Conservation (phyloP, 257 asterid genomes). For the Scutellaria barbata region DNA sequence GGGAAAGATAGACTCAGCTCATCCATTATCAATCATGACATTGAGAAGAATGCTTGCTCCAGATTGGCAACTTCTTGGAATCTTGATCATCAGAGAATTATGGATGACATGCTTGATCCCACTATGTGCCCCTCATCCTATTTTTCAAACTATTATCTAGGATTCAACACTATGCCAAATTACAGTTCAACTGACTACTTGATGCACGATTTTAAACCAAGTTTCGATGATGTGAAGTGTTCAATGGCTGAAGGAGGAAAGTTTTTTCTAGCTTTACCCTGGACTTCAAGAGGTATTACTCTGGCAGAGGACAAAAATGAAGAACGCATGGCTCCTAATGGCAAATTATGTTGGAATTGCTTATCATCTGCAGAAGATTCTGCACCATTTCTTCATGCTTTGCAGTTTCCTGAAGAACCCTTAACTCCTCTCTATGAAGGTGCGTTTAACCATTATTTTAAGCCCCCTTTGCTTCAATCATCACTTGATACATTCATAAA, state of each 20-base stretch:
- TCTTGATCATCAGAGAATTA: constrained; percentile 38
- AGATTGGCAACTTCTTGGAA: constrained; percentile 42
- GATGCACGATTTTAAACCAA: constrained; percentile 39
- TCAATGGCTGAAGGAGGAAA: constrained; percentile 38
- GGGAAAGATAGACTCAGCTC: constrained; percentile 38
- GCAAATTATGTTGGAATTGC: constrained; percentile 44
- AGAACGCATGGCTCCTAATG: constrained; percentile 28
- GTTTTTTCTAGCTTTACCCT: constrained; percentile 45
- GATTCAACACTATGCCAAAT: constrained; percentile 37
- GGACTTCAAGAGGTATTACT: constrained; percentile 37
- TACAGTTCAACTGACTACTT: constrained; percentile 32
- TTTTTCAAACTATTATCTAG: constrained; percentile 34
- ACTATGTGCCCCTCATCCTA: constrained; percentile 40
- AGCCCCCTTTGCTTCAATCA: constrained; percentile 39
- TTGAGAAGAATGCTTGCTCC: constrained; percentile 31
- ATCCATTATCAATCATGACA: constrained; percentile 24
- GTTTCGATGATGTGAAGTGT: constrained; percentile 39
- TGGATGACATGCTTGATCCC: constrained; percentile 37
- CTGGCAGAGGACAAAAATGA: constrained; percentile 40
- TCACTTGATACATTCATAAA: constrained; percentile 41
- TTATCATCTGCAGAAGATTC: constrained; percentile 38
- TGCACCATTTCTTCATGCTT: constrained; percentile 35
- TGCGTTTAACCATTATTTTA: constrained; percentile 27
- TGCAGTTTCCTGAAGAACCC: constrained; percentile 46
- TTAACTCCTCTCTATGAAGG: constrained; percentile 35